Conservation (phyloP, 805 yeast genomes). For the Zygosaccharomyces pseudorouxii region DNA sequence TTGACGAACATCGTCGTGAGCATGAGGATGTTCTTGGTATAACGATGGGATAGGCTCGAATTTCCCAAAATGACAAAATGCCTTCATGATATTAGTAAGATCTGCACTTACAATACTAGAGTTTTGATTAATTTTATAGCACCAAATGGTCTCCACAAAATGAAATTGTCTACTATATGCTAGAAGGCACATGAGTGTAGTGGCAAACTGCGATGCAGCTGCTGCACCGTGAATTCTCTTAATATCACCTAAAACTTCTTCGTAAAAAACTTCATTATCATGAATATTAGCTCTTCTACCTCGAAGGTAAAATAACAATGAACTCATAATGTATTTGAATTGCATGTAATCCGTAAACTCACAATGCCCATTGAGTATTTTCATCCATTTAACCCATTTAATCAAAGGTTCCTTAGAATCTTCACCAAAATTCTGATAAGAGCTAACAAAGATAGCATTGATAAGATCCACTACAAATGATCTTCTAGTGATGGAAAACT, state of each 20-base stretch:
- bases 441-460: slow-evolving; percentile 14
- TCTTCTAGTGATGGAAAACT: slow-evolving; percentile 21
- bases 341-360: slow-evolving; percentile 22
- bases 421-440: slow-evolving; percentile 6
- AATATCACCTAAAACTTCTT: slow-evolving; percentile 7
- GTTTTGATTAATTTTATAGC: slow-evolving; percentile 24
- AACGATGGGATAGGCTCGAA: slow-evolving; percentile 30
- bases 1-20: slow-evolving; percentile 44
- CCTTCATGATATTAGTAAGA: slow-evolving; percentile 25
- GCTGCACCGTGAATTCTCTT: slow-evolving; percentile 17
- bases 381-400: slow-evolving; percentile 28
- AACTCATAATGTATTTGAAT: slow-evolving; percentile 17
- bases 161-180: slow-evolving; percentile 15
- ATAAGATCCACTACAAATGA: slow-evolving; percentile 16
- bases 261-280: neutral
- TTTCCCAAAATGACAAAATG: slow-evolving; percentile 20
- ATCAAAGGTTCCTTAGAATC: slow-evolving; percentile 13
- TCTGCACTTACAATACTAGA: slow-evolving; percentile 19
- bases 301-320: slow-evolving; percentile 20
- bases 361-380: slow-evolving; percentile 26
- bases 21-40: slow-evolving; percentile 37
- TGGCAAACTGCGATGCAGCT: slow-evolving; percentile 27
- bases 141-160: slow-evolving; percentile 31
- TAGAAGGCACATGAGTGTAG: slow-evolving; percentile 26
- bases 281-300: slow-evolving; percentile 3